Base-by-base conservation (phyloP, 306 rosid genomes). In the Cucurbita moschata region DNA sequence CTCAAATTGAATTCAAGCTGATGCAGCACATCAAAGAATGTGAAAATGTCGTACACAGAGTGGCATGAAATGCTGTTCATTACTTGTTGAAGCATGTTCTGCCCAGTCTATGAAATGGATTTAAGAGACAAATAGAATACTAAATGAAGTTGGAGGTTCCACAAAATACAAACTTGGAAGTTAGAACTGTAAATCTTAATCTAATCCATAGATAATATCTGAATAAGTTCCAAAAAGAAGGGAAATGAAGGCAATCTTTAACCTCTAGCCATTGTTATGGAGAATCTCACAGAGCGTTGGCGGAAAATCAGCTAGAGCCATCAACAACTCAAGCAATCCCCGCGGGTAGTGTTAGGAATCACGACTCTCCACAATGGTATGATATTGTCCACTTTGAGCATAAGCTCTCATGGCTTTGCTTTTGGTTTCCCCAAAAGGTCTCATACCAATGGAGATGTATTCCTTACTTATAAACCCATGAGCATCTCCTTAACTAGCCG, bases 11-110 rank as follows among this genome's bases (percentile, higher is more conserved):
- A 61, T 69, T 90, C 85, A 76, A 92, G 92, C 75, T 68, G 91
- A 81, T 84, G 89, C 78, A 92, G 81, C 80, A 88, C 83, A 63
- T 81, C 85, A 74, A 92, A 88, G 93, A 92, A 87, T 71, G 87
- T 62, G 77, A 88, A 92, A 74, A 92, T 78, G 85, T 88, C 88
- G 78, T 84, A 88, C 77, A 92, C 98, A 4, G 93, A 81, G 68
- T 88, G 79, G 82, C 96, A 92, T 21, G 82, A 66, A 79, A 92
- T 88, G 77, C 74, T 82, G 85, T 75, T 86, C 91, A 92, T 75
- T 65, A 83, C 86, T 44, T 78, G 78, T 81, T 79, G 87, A 74
- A 87, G 86, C 79, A 62, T 72, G 37, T 70, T 75, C 43, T 50
- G 77, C 61, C 83, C 81, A 75, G 62, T 87, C 92, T 88, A 83